These are phyloP conservation scores for Flueggea neowawraea DNA, from an alignment of 441 rosid genomes.

Conservation along the genomic window DNA sequence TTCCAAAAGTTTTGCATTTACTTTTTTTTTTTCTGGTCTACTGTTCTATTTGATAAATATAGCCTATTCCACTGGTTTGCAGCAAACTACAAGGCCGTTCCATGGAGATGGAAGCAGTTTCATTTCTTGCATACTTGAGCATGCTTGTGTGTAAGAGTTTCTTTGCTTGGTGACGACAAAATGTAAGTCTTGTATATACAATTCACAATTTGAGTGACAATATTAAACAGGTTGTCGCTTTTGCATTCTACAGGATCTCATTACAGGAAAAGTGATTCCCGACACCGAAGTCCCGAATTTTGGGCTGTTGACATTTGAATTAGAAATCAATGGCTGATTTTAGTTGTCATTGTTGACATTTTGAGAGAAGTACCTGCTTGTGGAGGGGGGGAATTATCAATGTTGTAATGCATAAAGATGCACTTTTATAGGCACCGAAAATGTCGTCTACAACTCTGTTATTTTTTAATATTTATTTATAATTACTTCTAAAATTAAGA, in stretches of 20 bases:
- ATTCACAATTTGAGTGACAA: conserved; percentile 18
- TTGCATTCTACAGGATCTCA: conserved; percentile 47
- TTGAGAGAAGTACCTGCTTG: conserved; percentile 63
- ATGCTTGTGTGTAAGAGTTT: conserved; percentile 61
- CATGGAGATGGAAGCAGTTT: conserved; percentile 23
- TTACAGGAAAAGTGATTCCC: conserved; percentile 47
- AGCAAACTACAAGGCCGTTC: conserved; percentile 99
- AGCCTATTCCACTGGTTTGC: conserved; percentile 5
- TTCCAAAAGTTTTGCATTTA: no score
- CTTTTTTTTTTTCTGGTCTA: no score
- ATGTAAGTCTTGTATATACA: conserved; percentile 45
- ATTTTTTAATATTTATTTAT: no score
- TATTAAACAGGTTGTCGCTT: conserved; percentile 56
- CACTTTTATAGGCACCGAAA: no score
- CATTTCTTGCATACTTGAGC: conserved; percentile 41
- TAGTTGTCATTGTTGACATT: conserved; percentile 8
- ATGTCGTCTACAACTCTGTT: no score
- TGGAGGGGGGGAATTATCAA: conserved; percentile 45
- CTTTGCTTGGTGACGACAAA: conserved; percentile 59
- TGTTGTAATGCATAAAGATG: conserved; percentile 60
- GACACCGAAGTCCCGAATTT: neutral
- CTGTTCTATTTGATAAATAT: no score
- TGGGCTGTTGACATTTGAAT: neutral
- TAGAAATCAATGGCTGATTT: conserved; percentile 5
- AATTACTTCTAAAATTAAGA: no score